Conservation (phyloP, 129 eudicot genomes). For the Artemisia argyi region DNA sequence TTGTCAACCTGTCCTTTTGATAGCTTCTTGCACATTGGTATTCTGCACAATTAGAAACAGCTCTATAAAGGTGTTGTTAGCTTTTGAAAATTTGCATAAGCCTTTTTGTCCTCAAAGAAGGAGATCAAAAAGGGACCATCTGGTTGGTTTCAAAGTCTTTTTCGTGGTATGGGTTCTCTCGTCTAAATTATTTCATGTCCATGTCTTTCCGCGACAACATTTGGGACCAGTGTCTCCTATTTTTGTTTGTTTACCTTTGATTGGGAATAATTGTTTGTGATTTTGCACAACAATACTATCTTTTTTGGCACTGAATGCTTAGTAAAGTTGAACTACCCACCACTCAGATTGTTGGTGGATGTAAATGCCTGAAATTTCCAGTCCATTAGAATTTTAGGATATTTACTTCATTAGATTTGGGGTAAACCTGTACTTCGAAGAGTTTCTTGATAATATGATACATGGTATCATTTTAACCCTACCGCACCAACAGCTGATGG, state of each 20-base stretch:
- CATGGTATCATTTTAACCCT: constrained; percentile 6
- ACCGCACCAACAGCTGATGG: constrained; percentile 8
- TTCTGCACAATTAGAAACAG: neutral
- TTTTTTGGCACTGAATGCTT: constrained; percentile 28
- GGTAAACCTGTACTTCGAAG: constrained; percentile 5
- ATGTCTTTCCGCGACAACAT: constrained; percentile 51
- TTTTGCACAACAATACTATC: constrained; percentile 27
- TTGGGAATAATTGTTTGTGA: constrained; percentile 22
- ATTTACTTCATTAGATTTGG: constrained; percentile 24
- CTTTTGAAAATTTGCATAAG: constrained; percentile 18
- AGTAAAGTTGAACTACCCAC: constrained; percentile 41
- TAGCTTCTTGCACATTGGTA: neutral
- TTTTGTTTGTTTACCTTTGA: constrained; percentile 51
- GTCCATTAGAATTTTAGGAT: constrained; percentile 44
- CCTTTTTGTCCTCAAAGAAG: constrained; percentile 30
- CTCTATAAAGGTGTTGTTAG: constrained; percentile 5
- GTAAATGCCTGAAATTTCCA: constrained; percentile 41
- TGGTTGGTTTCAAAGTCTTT: constrained; percentile 45
- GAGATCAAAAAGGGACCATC: constrained; percentile 49
- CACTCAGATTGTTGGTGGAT: constrained; percentile 63
- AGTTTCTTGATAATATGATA: constrained; percentile 13
- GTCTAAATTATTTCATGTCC: constrained; percentile 37
- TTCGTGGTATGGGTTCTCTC: constrained; percentile 38
- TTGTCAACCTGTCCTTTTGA: neutral
- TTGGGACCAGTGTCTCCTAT: constrained; percentile 70